phyloP scores from a whole-genome alignment of 1,284 basidiomycete species.

The Ceratobasidium sp. region DNA sequence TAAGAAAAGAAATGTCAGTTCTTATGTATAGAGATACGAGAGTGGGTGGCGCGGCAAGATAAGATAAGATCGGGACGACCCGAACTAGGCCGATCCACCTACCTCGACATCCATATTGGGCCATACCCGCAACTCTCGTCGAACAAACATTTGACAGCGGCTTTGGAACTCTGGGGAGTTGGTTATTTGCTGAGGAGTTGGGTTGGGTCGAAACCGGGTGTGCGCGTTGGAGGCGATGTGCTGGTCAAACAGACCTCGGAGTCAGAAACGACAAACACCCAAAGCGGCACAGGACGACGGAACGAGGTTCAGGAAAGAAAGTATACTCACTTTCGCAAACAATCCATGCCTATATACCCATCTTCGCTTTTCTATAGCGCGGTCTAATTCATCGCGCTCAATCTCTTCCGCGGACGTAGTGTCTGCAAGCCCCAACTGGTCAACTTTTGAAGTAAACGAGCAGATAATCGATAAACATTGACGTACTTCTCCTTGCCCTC shows the following conservation, averaged over 20 bases:
- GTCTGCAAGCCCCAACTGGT: conserved; percentile 48
- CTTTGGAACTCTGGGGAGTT: conserved; percentile 78
- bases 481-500: conserved; percentile 20
- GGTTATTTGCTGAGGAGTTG: conserved; percentile 82
- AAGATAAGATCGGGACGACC: conserved; percentile 7
- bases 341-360: conserved; percentile 81
- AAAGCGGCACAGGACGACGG: neutral
- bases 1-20: neutral
- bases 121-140: conserved; percentile 89
- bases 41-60: neutral
- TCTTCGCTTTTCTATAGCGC: conserved; percentile 69
- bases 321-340: conserved; percentile 79
- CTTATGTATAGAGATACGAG: neutral
- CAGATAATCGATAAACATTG: conserved; percentile 48
- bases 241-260: conserved; percentile 59
- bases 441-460: conserved; percentile 48
- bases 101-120: conserved; percentile 85
- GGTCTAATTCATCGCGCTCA: conserved; percentile 71
- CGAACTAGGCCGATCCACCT: conserved; percentile 50
- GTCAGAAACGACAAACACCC: neutral
- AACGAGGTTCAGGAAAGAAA: neutral
- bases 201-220: conserved; percentile 85
- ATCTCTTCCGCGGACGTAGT: conserved; percentile 47
- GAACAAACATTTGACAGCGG: conserved; percentile 82
- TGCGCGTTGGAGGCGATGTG: conserved; percentile 88